Evolutionary conservation across 2,329 filamentous ascomycete genomes (phyloP).

Genomic region (Exophiala calicioides): DNA sequence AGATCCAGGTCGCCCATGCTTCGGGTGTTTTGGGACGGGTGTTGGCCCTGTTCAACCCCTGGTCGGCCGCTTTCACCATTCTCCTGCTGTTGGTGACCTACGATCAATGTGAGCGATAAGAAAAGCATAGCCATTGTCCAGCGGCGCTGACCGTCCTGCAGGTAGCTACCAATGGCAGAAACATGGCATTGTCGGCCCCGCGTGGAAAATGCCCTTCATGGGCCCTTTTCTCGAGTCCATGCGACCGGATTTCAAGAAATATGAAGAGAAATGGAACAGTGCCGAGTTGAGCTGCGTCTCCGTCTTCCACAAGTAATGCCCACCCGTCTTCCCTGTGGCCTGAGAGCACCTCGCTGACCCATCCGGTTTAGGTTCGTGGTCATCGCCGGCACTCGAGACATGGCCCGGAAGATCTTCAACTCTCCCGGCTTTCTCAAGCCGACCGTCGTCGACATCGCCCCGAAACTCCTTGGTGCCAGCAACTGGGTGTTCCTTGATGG

Average conservation of each 20-base stretch:
- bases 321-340: neutral
- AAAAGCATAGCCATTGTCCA: neutral
- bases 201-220: conserved; percentile 80
- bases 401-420: conserved; percentile 96
- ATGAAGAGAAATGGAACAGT: conserved; percentile 89
- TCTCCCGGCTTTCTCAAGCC: conserved; percentile 90
- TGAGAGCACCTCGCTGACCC: conserved; percentile 1
- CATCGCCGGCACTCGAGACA: conserved; percentile 90
- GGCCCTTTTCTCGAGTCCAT: conserved; percentile 94
- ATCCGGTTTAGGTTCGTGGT: conserved; percentile 87
- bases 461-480: conserved; percentile 85
- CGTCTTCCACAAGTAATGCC: conserved; percentile 89
- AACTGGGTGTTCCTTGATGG: conserved; percentile 99
- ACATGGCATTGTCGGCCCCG: conserved; percentile 72
- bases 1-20: conserved; percentile 45
- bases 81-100: conserved; percentile 74
- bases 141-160: conserved; percentile 40
- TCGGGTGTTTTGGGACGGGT: conserved; percentile 24
- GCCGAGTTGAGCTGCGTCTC: conserved; percentile 94
- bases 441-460: conserved; percentile 90
- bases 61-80: conserved; percentile 69
- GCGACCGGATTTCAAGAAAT: conserved; percentile 87
- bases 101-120: conserved; percentile 74
- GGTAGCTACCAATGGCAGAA: conserved; percentile 75
- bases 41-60: conserved; percentile 51